Percentiles rank a stretch among this genome's conserved stretches.
These are phyloP conservation scores for Clavariopsis aquatica DNA, from an alignment of 495 filamentous ascomycete genomes.

Conservation along the genomic window DNA sequence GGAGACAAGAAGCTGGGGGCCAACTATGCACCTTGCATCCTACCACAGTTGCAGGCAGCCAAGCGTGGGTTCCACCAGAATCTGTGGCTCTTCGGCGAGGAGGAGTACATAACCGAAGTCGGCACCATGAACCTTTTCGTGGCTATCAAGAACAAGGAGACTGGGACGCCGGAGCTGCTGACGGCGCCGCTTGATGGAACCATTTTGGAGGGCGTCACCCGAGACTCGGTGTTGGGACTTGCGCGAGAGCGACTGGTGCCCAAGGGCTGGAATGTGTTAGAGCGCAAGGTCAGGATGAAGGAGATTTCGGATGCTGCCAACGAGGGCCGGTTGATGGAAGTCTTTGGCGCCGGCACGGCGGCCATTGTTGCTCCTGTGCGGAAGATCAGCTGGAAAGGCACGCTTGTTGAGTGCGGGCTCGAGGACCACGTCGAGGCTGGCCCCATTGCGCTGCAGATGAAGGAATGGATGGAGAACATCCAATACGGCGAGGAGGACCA, in stretches of 20 bases:
- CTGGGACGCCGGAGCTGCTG: slow-evolving; percentile 83
- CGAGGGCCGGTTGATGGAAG: slow-evolving; percentile 86
- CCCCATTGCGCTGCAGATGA: slow-evolving; percentile 79
- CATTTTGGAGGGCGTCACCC: slow-evolving; percentile 92
- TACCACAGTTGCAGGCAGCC: slow-evolving; percentile 89
- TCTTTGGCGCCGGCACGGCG: slow-evolving; percentile 91
- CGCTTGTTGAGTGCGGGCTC: slow-evolving; percentile 76
- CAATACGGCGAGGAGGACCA: slow-evolving; percentile 94
- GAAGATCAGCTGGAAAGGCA: slow-evolving; percentile 79
- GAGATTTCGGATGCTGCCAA: slow-evolving; percentile 76
- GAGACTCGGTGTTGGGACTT: slow-evolving; percentile 81
- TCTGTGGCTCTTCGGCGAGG: slow-evolving; percentile 92
- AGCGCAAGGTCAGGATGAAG: slow-evolving; percentile 86
- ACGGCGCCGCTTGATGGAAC: slow-evolving; percentile 95
- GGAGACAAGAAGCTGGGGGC: slow-evolving; percentile 97
- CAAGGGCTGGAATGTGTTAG: slow-evolving; percentile 84
- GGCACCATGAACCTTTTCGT: slow-evolving; percentile 98
- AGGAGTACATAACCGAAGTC: slow-evolving; percentile 93
- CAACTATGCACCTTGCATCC: slow-evolving; percentile 95
- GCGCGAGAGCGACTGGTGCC: slow-evolving; percentile 77
- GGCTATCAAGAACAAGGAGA: slow-evolving; percentile 74
- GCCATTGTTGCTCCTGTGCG: slow-evolving; percentile 81
- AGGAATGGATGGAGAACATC: slow-evolving; percentile 91
- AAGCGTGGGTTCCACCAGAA: slow-evolving; percentile 94
- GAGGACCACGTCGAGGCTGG: slow-evolving; percentile 78